Evolutionary conservation across 2,329 filamentous ascomycete genomes (phyloP).

Genomic region (Aspergillus chevalieri): DNA sequence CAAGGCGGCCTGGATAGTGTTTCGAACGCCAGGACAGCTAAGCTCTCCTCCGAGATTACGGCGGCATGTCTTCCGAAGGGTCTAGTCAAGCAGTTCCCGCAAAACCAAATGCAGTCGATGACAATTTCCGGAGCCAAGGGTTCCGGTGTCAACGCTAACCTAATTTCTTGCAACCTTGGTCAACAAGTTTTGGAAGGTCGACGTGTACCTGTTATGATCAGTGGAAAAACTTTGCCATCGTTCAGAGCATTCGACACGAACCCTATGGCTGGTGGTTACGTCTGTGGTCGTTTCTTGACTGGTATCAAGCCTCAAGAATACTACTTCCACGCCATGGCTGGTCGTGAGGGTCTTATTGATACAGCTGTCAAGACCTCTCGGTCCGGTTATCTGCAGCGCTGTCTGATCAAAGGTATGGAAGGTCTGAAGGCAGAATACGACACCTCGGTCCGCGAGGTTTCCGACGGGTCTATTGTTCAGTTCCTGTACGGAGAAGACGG

Average conservation of each 20-base stretch:
- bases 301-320: conserved; percentile 96
- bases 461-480: conserved; percentile 87
- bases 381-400: conserved; percentile 92
- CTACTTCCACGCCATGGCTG: conserved; percentile 99
- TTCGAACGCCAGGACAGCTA: conserved; percentile 64
- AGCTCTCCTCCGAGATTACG: conserved; percentile 74
- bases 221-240: conserved; percentile 89
- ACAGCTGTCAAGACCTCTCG: conserved; percentile 97
- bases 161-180: conserved; percentile 95
- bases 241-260: conserved; percentile 89
- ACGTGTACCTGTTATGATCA: conserved; percentile 94
- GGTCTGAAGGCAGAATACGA: conserved; percentile 89
- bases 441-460: conserved; percentile 77
- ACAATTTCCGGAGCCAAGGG: conserved; percentile 95
- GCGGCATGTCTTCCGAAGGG: conserved; percentile 71
- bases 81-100: conserved; percentile 85
- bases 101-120: conserved; percentile 99
- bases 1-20: conserved; percentile 84
- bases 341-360: conserved; percentile 95
- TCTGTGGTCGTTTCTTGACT: conserved; percentile 94
- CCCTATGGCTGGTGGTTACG: conserved; percentile 84
- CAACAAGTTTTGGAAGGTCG: conserved; percentile 95
- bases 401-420: conserved; percentile 98
- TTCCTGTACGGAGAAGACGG: conserved; percentile 97
- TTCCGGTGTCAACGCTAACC: conserved; percentile 84